phyloP scores from a whole-genome alignment of 129 eudicot species.

The Flaveria linearis region DNA sequence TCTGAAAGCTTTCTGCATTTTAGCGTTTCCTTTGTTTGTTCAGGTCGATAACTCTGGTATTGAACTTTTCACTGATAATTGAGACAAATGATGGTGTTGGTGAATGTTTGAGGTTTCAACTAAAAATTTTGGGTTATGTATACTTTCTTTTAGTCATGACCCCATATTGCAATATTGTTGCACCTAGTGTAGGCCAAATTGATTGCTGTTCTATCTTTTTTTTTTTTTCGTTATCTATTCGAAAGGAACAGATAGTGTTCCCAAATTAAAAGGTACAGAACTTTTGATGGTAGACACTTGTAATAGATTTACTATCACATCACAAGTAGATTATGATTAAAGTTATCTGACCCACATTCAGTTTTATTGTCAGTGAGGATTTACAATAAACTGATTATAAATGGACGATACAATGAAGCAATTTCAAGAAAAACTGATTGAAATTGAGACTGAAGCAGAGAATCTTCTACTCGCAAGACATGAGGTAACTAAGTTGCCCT shows the following conservation, averaged over 20 bases:
- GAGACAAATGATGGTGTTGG: not conserved
- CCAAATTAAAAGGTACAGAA: not conserved
- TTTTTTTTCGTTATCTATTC: not conserved
- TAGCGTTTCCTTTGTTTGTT: not conserved
- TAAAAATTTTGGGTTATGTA: too few species aligned
- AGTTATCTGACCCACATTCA: not conserved
- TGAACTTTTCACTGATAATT: not conserved
- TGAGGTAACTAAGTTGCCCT: constrained; percentile 50
- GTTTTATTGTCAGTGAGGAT: not conserved
- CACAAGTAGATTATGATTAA: not conserved
- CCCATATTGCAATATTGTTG: too few species aligned
- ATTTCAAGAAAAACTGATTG: constrained; percentile 58
- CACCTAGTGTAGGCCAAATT: not conserved
- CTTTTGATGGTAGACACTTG: not conserved
- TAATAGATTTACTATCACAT: not conserved
- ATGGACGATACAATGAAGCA: constrained; percentile 64
- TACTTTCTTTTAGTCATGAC: too few species aligned
- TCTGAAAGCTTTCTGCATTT: constrained; percentile 1
- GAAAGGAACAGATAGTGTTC: not conserved
- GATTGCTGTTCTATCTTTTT: not conserved
- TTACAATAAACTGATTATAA: constrained; percentile 13
- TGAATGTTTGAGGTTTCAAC: too few species aligned
- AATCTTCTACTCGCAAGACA: constrained; percentile 75
- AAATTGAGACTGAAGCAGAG: constrained; percentile 79
- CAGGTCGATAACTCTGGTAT: not conserved